Evolutionary conservation across 768 basidiomycete genomes (phyloP).

Genomic region (Hypholoma sublateritium): DNA sequence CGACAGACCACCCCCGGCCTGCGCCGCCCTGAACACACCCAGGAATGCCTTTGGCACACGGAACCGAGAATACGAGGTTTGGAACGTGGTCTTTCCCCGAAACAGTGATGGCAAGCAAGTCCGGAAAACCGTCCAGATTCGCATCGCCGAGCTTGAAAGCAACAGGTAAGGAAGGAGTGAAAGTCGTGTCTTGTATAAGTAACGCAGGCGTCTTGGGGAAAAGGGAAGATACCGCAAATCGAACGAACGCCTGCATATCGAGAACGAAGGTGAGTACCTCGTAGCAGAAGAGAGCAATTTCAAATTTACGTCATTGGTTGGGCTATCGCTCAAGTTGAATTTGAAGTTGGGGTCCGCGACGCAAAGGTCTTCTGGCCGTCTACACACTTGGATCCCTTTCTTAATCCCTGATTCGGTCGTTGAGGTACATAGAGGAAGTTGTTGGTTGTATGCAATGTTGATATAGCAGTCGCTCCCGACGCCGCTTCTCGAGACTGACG

Average conservation of each 20-base stretch:
- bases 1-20: slow-evolving; percentile 67
- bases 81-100: slow-evolving; percentile 49
- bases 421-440: slow-evolving; percentile 76
- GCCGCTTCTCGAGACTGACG: slow-evolving; percentile 67
- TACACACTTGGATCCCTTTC: slow-evolving; percentile 58
- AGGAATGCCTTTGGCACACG: slow-evolving; percentile 51
- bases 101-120: slow-evolving; percentile 64
- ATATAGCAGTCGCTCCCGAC: slow-evolving; percentile 76
- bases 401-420: slow-evolving; percentile 48
- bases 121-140: slow-evolving; percentile 94
- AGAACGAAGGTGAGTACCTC: slow-evolving; percentile 1
- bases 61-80: slow-evolving; percentile 61
- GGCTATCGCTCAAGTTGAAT: slow-evolving; percentile 61
- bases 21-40: slow-evolving; percentile 55
- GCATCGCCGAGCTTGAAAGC: slow-evolving; percentile 85
- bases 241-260: slow-evolving; percentile 54
- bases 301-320: slow-evolving; percentile 49
- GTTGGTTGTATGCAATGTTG: slow-evolving; percentile 93
- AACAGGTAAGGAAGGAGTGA: slow-evolving; percentile 67
- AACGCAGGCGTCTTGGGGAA: slow-evolving; percentile 56
- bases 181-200: slow-evolving; percentile 68
- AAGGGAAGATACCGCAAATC: slow-evolving; percentile 63
- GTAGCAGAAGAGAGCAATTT: background rate
- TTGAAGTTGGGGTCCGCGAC: slow-evolving; percentile 75
- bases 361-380: slow-evolving; percentile 81